A percentile compares a stretch with the other conserved stretches of the same genome.
phyloP scores from a whole-genome alignment of 2,329 filamentous ascomycete genomes.

The Helotiales sp. region DNA sequence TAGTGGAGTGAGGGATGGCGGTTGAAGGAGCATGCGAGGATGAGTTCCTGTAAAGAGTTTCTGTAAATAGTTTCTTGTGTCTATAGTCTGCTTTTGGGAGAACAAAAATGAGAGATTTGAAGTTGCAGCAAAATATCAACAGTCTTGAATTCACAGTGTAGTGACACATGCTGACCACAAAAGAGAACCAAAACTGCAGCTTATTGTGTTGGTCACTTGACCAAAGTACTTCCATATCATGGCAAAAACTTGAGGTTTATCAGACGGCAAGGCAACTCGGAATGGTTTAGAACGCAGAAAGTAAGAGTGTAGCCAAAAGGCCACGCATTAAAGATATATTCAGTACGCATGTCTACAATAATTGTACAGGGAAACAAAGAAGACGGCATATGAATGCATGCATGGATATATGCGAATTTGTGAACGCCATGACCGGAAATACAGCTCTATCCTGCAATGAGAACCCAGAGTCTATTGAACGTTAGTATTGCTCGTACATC shows the following conservation, averaged over 20 bases:
- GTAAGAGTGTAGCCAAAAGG: not conserved
- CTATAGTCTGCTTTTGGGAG: too few relatives aligned
- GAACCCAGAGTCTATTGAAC: conserved; percentile 39
- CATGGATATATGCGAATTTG: not conserved
- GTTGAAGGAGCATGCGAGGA: not conserved
- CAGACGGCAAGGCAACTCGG: too few relatives aligned
- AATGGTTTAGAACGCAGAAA: too few relatives aligned
- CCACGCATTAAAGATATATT: conserved; percentile 27
- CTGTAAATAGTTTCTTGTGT: not conserved
- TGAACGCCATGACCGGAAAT: not conserved
- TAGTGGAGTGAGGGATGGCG: not conserved
- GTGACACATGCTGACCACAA: too few relatives aligned
- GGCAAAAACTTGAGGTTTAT: too few relatives aligned
- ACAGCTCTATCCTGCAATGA: conserved; percentile 35
- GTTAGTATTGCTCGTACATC: not conserved
- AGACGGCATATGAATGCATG: conserved; percentile 16
- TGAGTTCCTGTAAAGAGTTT: not conserved
- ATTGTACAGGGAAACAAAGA: conserved; percentile 27
- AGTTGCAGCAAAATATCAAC: too few relatives aligned
- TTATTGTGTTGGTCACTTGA: too few relatives aligned
- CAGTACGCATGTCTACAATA: conserved; percentile 28
- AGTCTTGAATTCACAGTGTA: too few relatives aligned
- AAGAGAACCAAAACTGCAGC: too few relatives aligned
- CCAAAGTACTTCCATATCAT: too few relatives aligned
- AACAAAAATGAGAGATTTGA: not conserved